Percentiles rank a stretch among this genome's conserved stretches.
phyloP scores from a whole-genome alignment of 495 filamentous ascomycete species.

The Acidiella bohemica region DNA sequence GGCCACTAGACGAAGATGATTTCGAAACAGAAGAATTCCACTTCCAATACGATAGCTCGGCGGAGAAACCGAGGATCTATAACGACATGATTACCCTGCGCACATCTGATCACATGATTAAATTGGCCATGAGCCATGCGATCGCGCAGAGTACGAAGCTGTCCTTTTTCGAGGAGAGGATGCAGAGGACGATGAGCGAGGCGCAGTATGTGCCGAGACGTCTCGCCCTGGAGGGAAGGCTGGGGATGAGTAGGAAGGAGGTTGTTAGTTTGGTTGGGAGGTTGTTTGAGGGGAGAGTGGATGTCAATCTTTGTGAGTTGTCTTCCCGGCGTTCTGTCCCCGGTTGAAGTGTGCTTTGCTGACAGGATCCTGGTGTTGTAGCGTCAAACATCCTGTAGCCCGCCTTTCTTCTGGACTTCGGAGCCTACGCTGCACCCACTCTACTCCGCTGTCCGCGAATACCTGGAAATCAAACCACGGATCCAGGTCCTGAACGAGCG shows the following conservation, averaged over 20 bases:
- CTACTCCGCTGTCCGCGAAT: conserved; percentile 89
- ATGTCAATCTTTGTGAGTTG: conserved; percentile 88
- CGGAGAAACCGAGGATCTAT: conserved; percentile 77
- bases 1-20: conserved; percentile 65
- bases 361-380: conserved; percentile 27
- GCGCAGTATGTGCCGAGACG: conserved; percentile 83
- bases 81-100: conserved; percentile 98
- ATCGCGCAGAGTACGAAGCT: conserved; percentile 97
- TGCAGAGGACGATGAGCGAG: conserved; percentile 85
- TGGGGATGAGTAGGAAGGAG: conserved; percentile 86
- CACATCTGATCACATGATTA: conserved; percentile 96
- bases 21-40: conserved; percentile 99
- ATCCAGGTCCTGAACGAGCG: conserved; percentile 94
- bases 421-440: conserved; percentile 91
- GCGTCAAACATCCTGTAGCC: conserved; percentile 95
- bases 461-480: conserved; percentile 90
- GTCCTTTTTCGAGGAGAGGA: conserved; percentile 91
- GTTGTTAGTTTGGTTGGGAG: conserved; percentile 82
- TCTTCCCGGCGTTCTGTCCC: background rate
- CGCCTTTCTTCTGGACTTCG: conserved; percentile 94
- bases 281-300: conserved; percentile 85
- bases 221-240: conserved; percentile 72
- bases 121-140: conserved; percentile 89
- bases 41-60: conserved; percentile 83
- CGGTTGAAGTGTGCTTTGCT: background rate